phyloP scores from a whole-genome alignment of 1,284 basidiomycete genomes.

The Abortiporus biennis region DNA sequence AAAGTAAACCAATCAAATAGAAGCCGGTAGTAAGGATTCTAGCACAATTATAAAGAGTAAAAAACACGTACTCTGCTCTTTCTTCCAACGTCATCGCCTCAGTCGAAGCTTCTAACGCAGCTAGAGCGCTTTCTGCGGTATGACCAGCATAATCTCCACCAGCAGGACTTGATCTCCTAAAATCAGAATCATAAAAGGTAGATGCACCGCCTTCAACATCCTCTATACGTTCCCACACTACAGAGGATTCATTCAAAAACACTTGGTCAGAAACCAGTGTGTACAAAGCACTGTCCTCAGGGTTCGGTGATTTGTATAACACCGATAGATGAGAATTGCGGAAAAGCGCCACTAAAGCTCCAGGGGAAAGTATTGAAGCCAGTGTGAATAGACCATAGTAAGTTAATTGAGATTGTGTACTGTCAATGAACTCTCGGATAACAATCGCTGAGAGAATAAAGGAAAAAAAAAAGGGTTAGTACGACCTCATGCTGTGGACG shows the following conservation, averaged over 20 bases:
- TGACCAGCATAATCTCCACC: conserved; percentile 79
- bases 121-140: conserved; percentile 54
- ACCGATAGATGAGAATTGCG: conserved; percentile 87
- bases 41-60: no score
- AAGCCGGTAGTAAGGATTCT: neutral
- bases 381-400: conserved; percentile 78
- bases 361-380: conserved; percentile 45
- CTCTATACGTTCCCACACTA: conserved; percentile 86
- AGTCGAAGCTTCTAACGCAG: conserved; percentile 22
- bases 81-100: conserved; percentile 33
- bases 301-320: conserved; percentile 55
- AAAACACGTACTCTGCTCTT: conserved; percentile 43
- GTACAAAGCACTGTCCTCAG: conserved; percentile 52
- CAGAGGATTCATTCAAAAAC: conserved; percentile 69
- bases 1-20: neutral
- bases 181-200: conserved; percentile 70
- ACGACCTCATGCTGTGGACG: no score
- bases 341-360: conserved; percentile 73
- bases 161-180: conserved; percentile 55
- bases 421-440: conserved; percentile 66
- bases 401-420: conserved; percentile 77
- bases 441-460: conserved; percentile 47
- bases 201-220: conserved; percentile 79
- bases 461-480: no score
- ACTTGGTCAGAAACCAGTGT: conserved; percentile 79